phyloP scores from a whole-genome alignment of 2,329 filamentous ascomycete genomes.

The Metarhizium rileyi region DNA sequence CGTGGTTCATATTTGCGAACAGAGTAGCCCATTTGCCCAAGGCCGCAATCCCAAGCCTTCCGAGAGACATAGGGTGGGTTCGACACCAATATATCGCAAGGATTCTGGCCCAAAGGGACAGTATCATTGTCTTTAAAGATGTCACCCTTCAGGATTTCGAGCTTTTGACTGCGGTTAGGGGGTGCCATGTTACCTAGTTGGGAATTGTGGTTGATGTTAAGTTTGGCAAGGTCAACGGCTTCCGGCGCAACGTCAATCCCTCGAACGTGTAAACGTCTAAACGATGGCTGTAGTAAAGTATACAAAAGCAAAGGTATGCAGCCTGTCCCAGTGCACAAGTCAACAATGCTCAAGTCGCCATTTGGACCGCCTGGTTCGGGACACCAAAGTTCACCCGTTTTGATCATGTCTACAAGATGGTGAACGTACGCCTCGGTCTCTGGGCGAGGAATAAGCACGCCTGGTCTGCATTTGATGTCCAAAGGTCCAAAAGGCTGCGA shows the following conservation, averaged over 20 bases:
- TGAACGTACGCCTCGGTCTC: slow-evolving; percentile 63
- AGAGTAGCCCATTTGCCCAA: slow-evolving; percentile 49
- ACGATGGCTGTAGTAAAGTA: slow-evolving; percentile 40
- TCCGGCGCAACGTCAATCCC: slow-evolving; percentile 64
- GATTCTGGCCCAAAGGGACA: slow-evolving; percentile 11
- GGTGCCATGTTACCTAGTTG: slow-evolving; percentile 14
- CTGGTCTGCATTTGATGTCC: slow-evolving; percentile 64
- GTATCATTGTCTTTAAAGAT: slow-evolving; percentile 37
- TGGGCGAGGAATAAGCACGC: slow-evolving; percentile 77
- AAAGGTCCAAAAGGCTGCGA: slow-evolving; percentile 80
- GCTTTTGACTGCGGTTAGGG: slow-evolving; percentile 12
- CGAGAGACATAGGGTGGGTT: slow-evolving; percentile 89
- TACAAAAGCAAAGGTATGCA: slow-evolving; percentile 77
- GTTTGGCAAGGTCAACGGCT: slow-evolving; percentile 55
- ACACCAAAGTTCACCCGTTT: slow-evolving; percentile 11
- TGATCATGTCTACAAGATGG: slow-evolving; percentile 41
- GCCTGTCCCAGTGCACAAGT: slow-evolving; percentile 84
- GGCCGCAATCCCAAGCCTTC: slow-evolving; percentile 27
- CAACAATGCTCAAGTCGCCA: slow-evolving; percentile 52
- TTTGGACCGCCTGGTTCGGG: slow-evolving; percentile 3
- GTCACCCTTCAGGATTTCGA: slow-evolving; percentile 39
- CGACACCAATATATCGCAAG: slow-evolving; percentile 61
- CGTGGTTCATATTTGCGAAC: slow-evolving; percentile 76
- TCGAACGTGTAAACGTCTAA: slow-evolving; percentile 37
- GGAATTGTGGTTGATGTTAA: slow-evolving; percentile 51